Evolutionary conservation across 768 basidiomycete genomes (phyloP).

Genomic region (Serendipita sp.): DNA sequence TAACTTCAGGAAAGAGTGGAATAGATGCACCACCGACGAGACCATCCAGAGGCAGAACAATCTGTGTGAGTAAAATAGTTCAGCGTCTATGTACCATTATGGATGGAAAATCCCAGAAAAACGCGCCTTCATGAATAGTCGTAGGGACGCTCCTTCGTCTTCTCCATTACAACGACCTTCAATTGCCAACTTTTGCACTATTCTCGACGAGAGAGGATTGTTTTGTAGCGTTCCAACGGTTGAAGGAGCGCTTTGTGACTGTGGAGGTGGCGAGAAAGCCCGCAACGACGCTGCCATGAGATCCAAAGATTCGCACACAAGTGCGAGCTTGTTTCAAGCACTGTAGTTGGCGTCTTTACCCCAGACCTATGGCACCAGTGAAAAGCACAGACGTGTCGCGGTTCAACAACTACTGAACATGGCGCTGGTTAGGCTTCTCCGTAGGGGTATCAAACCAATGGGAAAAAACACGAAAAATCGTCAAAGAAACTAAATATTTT

Average conservation of each 20-base stretch:
- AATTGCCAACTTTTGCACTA: slow-evolving; percentile 5
- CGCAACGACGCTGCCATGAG: background rate
- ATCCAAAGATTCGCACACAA: too few relatives aligned
- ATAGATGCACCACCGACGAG: background rate
- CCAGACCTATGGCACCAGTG: too few relatives aligned
- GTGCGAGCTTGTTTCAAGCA: background rate
- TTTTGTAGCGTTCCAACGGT: background rate
- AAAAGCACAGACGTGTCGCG: too few relatives aligned
- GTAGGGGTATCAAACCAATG: too few relatives aligned
- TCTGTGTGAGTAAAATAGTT: background rate
- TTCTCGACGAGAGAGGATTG: background rate
- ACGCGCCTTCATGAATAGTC: slow-evolving; percentile 7
- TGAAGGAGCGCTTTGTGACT: background rate
- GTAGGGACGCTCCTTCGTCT: background rate
- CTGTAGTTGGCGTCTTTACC: background rate
- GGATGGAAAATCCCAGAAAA: background rate
- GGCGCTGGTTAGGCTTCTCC: too few relatives aligned
- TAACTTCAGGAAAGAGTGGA: slow-evolving; percentile 4
- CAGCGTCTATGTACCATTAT: background rate
- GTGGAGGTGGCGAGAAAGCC: slow-evolving; percentile 1
- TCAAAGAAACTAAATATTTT: too few relatives aligned
- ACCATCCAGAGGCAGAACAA: background rate
- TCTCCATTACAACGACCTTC: background rate
- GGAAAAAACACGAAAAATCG: too few relatives aligned
- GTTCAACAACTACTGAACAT: too few relatives aligned